These are phyloP conservation scores for Alloascoidea africana DNA, from an alignment of 805 yeast genomes.

Conservation along the genomic window DNA sequence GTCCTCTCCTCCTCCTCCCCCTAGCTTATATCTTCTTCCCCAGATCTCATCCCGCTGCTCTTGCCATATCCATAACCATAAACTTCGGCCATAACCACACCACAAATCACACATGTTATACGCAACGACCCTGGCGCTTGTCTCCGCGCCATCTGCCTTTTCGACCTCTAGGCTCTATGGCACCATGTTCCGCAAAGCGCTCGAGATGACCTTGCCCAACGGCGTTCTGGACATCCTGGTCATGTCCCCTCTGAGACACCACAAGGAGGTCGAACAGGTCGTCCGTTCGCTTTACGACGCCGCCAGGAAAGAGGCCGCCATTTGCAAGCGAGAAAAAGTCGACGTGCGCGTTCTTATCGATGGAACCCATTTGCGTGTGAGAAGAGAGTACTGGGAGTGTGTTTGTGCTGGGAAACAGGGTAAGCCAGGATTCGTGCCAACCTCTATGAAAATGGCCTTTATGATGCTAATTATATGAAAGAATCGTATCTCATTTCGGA, in stretches of 20 bases:
- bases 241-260: slow-evolving; percentile 11
- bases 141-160: slow-evolving; percentile 3
- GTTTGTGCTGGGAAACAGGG: neutral
- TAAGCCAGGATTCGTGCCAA: too few relatives aligned
- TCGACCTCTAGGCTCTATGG: slow-evolving; percentile 2
- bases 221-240: slow-evolving; percentile 16
- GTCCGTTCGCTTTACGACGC: slow-evolving; percentile 13
- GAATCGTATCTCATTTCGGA: slow-evolving; percentile 1
- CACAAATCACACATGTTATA: slow-evolving; percentile 2
- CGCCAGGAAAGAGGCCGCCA: slow-evolving; percentile 9
- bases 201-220: slow-evolving; percentile 14
- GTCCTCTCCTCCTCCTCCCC: too few relatives aligned
- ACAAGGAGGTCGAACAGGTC: slow-evolving; percentile 11
- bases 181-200: slow-evolving; percentile 9
- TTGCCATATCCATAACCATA: too few relatives aligned
- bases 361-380: neutral
- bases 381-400: neutral
- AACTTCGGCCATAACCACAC: too few relatives aligned
- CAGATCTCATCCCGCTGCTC: too few relatives aligned
- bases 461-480: too few relatives aligned
- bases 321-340: slow-evolving; percentile 6
- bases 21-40: too few relatives aligned
- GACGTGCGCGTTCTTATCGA: neutral
- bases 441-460: too few relatives aligned
- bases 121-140: slow-evolving; percentile 1